Percentiles rank a stretch among this genome's conserved stretches.
phyloP scores from a whole-genome alignment of 2,329 filamentous ascomycete species.

The Talaromyces sp. region DNA sequence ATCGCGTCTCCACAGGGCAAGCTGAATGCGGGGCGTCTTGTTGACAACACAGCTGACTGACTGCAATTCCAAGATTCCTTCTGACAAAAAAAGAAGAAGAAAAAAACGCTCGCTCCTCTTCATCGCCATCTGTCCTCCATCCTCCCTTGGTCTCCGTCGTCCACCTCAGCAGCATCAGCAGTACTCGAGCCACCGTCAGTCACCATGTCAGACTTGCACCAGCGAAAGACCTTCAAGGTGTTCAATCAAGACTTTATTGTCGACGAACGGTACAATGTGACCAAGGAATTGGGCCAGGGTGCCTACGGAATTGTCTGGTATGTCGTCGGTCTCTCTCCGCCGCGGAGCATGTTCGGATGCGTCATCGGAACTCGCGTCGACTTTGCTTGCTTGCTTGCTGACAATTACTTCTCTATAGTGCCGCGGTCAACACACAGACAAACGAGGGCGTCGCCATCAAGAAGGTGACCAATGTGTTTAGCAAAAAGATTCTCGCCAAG shows the following conservation, averaged over 20 bases:
- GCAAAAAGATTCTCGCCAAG: constrained; percentile 99
- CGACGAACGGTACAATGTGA: constrained; percentile 96
- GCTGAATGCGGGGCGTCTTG: constrained; percentile 1
- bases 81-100: too few species aligned
- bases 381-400: background rate
- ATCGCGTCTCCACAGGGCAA: background rate
- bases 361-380: background rate
- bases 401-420: constrained; percentile 49
- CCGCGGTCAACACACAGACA: constrained; percentile 84
- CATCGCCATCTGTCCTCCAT: background rate
- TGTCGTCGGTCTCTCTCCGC: background rate
- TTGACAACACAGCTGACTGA: background rate
- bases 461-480: constrained; percentile 99
- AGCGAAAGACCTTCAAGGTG: constrained; percentile 95
- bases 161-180: background rate
- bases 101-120: background rate
- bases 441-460: constrained; percentile 96
- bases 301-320: constrained; percentile 99
- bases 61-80: background rate
- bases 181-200: constrained; percentile 7
- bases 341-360: background rate
- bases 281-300: constrained; percentile 96
- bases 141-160: background rate
- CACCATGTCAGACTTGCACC: constrained; percentile 56
- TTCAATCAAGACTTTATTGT: constrained; percentile 99